Conservation (phyloP, 805 yeast genomes). For the Scheffersomyces lignosus region DNA sequence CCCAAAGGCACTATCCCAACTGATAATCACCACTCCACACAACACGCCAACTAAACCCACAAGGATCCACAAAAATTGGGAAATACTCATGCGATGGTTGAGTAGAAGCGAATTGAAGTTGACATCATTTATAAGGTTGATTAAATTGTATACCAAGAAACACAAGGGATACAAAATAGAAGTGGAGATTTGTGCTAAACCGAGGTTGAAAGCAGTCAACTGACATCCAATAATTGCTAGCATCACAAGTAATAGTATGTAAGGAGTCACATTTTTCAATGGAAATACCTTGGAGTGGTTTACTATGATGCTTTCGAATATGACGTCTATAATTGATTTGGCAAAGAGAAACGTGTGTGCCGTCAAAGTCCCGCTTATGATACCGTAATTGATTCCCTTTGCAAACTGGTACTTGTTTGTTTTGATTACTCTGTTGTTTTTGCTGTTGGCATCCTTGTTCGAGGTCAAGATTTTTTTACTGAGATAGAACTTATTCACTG, state of each 20-base stretch:
- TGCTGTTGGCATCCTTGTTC: constrained; percentile 1
- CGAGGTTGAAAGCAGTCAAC: constrained; percentile 70
- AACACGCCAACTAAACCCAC: constrained; percentile 52
- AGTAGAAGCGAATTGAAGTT: constrained; percentile 65
- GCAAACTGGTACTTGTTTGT: constrained; percentile 28
- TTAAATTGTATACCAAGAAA: constrained; percentile 77
- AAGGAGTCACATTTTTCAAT: constrained; percentile 28
- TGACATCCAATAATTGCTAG: constrained; percentile 68
- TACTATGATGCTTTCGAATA: constrained; percentile 44
- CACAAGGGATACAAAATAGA: constrained; percentile 81
- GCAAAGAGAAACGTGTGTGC: constrained; percentile 86
- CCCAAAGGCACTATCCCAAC: constrained; percentile 48
- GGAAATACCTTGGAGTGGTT: constrained; percentile 25
- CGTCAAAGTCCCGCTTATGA: constrained; percentile 72
- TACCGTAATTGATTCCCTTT: constrained; percentile 66
- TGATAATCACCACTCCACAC: constrained; percentile 68
- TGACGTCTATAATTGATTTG: constrained; percentile 75
- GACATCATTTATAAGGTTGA: constrained; percentile 48
- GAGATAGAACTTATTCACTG: constrained; percentile 20
- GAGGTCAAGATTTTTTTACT: constrained; percentile 8
- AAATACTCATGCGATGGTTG: constrained; percentile 35
- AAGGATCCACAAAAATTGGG: constrained; percentile 49
- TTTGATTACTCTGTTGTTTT: constrained; percentile 5
- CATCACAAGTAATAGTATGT: constrained; percentile 51
- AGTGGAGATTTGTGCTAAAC: constrained; percentile 68